Percentiles rank a stretch among this genome's conserved stretches.
Evolutionary conservation across 805 yeast species (phyloP).

Genomic region (Kuraishia molischiana): DNA sequence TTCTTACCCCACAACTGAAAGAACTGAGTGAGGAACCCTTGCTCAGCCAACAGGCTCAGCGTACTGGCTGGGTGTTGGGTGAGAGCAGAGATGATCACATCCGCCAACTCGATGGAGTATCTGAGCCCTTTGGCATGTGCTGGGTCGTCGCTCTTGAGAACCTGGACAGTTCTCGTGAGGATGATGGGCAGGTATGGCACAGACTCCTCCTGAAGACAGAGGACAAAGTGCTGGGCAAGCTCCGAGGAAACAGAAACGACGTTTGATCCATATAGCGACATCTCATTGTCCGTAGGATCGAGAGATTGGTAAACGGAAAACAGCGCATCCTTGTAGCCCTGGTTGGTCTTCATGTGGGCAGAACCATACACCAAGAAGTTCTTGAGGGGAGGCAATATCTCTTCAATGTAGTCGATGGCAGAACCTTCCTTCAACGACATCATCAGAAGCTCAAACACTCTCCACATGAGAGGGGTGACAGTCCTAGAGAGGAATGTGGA

Average conservation of each 20-base stretch:
- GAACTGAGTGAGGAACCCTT: slow-evolving; percentile 35
- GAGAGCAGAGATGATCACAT: slow-evolving; percentile 55
- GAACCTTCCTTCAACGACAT: slow-evolving; percentile 26
- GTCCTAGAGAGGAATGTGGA: slow-evolving; percentile 53
- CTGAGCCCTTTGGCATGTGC: slow-evolving; percentile 13
- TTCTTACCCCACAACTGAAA: slow-evolving; percentile 59
- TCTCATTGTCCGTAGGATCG: slow-evolving; percentile 19
- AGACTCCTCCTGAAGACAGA: slow-evolving; percentile 43
- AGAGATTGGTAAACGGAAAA: slow-evolving; percentile 30
- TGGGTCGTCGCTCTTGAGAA: slow-evolving; percentile 23
- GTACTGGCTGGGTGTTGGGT: slow-evolving; percentile 50
- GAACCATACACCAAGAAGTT: slow-evolving; percentile 57
- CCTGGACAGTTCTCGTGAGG: slow-evolving; percentile 31
- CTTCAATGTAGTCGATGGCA: slow-evolving; percentile 65
- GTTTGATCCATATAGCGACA: slow-evolving; percentile 41
- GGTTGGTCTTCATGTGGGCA: slow-evolving; percentile 35
- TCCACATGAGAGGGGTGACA: slow-evolving; percentile 71
- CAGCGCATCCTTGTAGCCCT: slow-evolving; percentile 36
- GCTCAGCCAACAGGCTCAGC: slow-evolving; percentile 36
- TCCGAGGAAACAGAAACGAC: slow-evolving; percentile 55
- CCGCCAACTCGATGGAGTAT: slow-evolving; percentile 41
- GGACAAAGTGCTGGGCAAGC: slow-evolving; percentile 51
- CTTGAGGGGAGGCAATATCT: slow-evolving; percentile 61
- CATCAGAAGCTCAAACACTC: slow-evolving; percentile 43
- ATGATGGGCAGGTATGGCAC: slow-evolving; percentile 35